Evolutionary conservation across 345 rosid genomes (phyloP).

Genomic region (Cardamine occulta): DNA sequence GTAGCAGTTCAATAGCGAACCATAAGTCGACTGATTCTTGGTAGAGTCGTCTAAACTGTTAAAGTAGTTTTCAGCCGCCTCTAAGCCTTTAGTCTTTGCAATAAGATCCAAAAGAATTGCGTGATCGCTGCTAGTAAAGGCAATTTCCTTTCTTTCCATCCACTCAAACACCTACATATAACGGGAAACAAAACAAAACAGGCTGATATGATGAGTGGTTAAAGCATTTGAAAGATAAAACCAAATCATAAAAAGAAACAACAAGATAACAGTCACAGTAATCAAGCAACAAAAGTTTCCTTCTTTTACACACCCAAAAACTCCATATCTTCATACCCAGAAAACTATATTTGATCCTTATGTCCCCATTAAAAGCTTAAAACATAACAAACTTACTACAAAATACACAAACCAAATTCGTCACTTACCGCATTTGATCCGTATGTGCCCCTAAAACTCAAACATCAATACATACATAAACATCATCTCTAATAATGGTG

Average conservation of each 20-base stretch:
- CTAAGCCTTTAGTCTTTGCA: constrained; percentile 61
- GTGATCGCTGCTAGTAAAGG: constrained; percentile 46
- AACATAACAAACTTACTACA: no score
- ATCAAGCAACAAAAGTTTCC: neutral
- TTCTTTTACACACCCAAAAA: neutral
- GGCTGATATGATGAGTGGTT: neutral
- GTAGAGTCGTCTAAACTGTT: constrained; percentile 43
- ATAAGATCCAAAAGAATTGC: constrained; percentile 66
- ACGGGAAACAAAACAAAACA: neutral
- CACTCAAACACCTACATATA: constrained; percentile 64
- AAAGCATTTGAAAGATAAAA: neutral
- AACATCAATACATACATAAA: neutral
- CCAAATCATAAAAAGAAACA: neutral
- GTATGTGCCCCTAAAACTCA: neutral
- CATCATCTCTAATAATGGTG: neutral
- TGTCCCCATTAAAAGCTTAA: no score
- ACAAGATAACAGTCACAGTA: neutral
- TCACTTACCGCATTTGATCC: neutral
- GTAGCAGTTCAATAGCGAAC: constrained; percentile 68
- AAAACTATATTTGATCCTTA: no score
- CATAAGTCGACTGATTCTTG: constrained; percentile 51
- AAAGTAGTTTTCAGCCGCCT: constrained; percentile 67
- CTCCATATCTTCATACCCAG: no score
- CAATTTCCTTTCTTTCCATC: constrained; percentile 75
- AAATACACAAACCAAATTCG: neutral